Percentiles rank a stretch among this genome's conserved stretches.
Evolutionary conservation across 441 rosid genomes (phyloP).

Genomic region (Corymbia calophylla): DNA sequence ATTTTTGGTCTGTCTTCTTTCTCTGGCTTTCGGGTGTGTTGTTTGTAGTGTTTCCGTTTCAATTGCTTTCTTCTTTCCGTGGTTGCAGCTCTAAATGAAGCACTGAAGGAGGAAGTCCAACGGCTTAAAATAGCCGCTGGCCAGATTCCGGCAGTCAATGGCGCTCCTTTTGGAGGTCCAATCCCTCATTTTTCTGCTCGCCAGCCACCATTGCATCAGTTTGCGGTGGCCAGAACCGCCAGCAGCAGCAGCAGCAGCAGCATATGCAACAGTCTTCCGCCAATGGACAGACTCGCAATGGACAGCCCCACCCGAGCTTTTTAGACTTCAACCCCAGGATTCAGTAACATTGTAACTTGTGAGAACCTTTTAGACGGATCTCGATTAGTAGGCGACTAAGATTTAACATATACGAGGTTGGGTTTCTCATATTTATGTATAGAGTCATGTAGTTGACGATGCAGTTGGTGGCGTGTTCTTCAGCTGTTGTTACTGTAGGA

Average conservation of each 20-base stretch:
- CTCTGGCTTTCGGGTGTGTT: background rate
- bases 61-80: background rate
- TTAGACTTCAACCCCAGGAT: conserved; percentile 59
- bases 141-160: conserved; percentile 51
- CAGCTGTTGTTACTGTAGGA: background rate
- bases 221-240: conserved; percentile 30
- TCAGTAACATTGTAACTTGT: conserved; percentile 6
- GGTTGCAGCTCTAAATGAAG: conserved; percentile 72
- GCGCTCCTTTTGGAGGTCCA: conserved; percentile 39
- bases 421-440: background rate
- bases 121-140: conserved; percentile 76
- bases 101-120: conserved; percentile 76
- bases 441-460: background rate
- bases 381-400: background rate
- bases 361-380: background rate
- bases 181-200: conserved; percentile 39
- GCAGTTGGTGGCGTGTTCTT: background rate
- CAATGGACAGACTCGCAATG: conserved; percentile 28
- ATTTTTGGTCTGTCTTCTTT: background rate
- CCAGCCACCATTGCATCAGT: conserved; percentile 43
- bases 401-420: background rate
- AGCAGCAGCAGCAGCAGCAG: conserved; percentile 15
- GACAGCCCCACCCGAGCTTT: conserved; percentile 40
- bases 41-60: background rate
- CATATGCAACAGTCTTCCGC: conserved; percentile 31